Evolutionary conservation across 148 eudicot species (phyloP), one percentile per base, ranked within the genome.

Genomic region (Amaranthus hypochondriacus): DNA sequence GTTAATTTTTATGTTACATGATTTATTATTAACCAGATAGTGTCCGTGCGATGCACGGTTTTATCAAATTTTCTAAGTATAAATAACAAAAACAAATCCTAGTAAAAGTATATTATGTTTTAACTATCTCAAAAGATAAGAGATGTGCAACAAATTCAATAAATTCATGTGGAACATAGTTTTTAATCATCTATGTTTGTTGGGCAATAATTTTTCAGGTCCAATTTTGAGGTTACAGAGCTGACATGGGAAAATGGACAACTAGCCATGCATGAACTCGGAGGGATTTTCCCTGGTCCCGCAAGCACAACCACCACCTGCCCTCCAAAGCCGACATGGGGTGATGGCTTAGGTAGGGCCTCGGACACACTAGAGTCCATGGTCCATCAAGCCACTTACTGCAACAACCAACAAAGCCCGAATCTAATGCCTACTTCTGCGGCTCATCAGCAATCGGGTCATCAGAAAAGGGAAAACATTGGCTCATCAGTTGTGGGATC

Each of bases 171-270:
- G 28, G 7, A 47, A 51, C 69, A 48, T 60, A 6, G 70, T 50
- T 6, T 13, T 67, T 39, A 56, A 51, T 56, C 56, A 53, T 18
- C 56, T 58, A 59, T 56, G 62, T 70, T 70, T 58, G 71, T 68
- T 75, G 21, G 58, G 75, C 61, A 63, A 62, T 56, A 50, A 74
- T 64, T 69, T 70, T 74, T 49, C 83, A 91, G 93, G 96, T 76
- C 85, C 4, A 81, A 84, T 68, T 70, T 75, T 71, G 97, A 87
- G 76, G 87, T 89, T 67, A 69, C 88, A 58, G 94, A 92, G 79
- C 76, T 92, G 21, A 88, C 90, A 73, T 92, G 97, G 97, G 89
- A 88, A 79, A 89, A 92, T 79, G 97, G 94, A 21, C 94, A 89
- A 74, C 76, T 86, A 84, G 82, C 90, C 66, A 84, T 88, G 88